phyloP scores from a whole-genome alignment of 1,284 basidiomycete species.

The Rhizoctonia solani region DNA sequence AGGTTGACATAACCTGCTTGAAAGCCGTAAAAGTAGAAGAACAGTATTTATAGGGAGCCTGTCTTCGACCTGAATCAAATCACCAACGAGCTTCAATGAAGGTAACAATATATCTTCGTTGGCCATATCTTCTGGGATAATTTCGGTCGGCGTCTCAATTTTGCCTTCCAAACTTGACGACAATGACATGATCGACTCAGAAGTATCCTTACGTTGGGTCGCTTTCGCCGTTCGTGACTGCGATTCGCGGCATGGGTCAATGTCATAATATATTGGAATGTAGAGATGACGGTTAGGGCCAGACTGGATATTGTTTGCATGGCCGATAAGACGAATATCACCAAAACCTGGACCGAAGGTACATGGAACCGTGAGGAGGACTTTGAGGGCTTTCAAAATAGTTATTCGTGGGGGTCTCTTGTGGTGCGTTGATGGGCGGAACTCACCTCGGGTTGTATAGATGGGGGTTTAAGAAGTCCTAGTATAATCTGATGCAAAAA shows the following conservation, averaged over 20 bases:
- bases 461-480: constrained; percentile 53
- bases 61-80: constrained; percentile 54
- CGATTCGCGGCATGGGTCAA: constrained; percentile 67
- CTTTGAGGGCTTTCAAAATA: neutral
- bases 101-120: constrained; percentile 33
- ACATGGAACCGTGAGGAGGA: neutral
- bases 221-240: constrained; percentile 43
- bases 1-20: constrained; percentile 39
- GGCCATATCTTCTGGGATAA: too few relatives aligned
- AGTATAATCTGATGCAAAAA: constrained; percentile 71
- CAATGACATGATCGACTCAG: too few relatives aligned
- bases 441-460: constrained; percentile 41
- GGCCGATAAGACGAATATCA: constrained; percentile 69
- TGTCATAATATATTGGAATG: constrained; percentile 64
- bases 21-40: constrained; percentile 42
- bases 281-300: constrained; percentile 65
- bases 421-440: constrained; percentile 50
- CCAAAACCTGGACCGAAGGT: constrained; percentile 61
- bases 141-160: too few relatives aligned
- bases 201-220: constrained; percentile 41
- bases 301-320: constrained; percentile 70
- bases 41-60: constrained; percentile 37
- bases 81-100: constrained; percentile 52
- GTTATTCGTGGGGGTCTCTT: constrained; percentile 24
- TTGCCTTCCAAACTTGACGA: too few relatives aligned